Base-by-base conservation (phyloP, 1,139 yeast species). In the Debaryomycetaceae sp. region DNA sequence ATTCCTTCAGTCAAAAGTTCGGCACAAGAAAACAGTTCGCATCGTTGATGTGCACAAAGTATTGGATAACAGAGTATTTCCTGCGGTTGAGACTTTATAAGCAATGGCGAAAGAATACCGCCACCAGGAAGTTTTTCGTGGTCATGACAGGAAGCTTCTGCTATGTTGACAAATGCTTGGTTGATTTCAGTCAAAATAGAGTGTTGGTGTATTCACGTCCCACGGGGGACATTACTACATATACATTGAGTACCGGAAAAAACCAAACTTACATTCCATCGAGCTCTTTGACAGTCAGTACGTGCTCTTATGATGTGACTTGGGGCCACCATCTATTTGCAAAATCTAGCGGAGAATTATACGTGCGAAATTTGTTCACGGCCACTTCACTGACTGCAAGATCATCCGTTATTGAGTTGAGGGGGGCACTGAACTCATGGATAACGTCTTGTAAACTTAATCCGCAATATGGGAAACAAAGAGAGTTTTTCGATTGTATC, bases 51-150 rank as follows among this genome's bases (percentile, higher is more conserved):
- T 66, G 75, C 30, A 75, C 85, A 0, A 53, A 52, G n/a, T 63
- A 63, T 39, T 85, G 83, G 78, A 72, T 80, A 54, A 65, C 66
- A 31, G 93, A 85, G 59, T 74, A 81, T 52, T 68, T 79, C 38
- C 66, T 68, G 24, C 62, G 90, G 40, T 63, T 72, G 40, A 59
- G 67, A 8, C 58, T 68, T 3, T 47, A 70, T 27, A 72, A 72
- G 45, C 71, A 65, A 46, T 83, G 89, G 88, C 70, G 66, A 49
- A 81, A 76, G 53, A 80, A 76, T 1, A 58, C 53, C 27, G 62
- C 68, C 0, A 51, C 54, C 4, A 71, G 69, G 43, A 53, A 56
- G 14, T 63, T 59, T 42, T 69, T 72, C 45, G 64, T 60, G 46
- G 62, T 62, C 43, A 61, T 64, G 17, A 70, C 57, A 46, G 60